Base-by-base conservation (phyloP, 2,329 filamentous ascomycete genomes). In the Fusarium sterilihyphosum region DNA sequence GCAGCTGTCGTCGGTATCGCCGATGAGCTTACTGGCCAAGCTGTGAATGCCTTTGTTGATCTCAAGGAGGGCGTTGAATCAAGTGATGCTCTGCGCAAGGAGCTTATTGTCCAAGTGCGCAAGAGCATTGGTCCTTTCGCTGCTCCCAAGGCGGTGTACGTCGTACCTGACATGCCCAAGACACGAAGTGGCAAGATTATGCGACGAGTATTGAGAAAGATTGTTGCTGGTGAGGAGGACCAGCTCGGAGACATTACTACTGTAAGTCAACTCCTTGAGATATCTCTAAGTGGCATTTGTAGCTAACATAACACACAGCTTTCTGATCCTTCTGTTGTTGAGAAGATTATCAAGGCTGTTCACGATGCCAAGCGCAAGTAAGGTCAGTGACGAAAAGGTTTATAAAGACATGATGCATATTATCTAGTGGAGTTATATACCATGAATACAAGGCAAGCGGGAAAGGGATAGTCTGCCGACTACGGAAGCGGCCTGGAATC, bases 121-220 rank as follows among this genome's bases (percentile, higher is more conserved):
- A 97, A 97, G 89, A 97, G 94, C 76, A 99, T 99, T 81, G 96
- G 96, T 18, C 96, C 96, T 8, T 99, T 99, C 82, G 96, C 96
- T 8, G 95, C 96, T 38, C 96, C 96, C 74, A 99, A 98, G 88
- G 93, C 93, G 26, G 92, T 99, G 73, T 96, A 92, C 82, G 90
- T 97, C 62, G 93, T 99, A 50, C 93, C 95, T 7, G 96, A 99
- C 82, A 89, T 99, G 75, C 96, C 96, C 79, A 98, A 99, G 91
- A 99, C 96, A 43, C 90, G 96, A 78, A 97, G 94, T 78, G 96
- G 96, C 76, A 99, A 99, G 92, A 99, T 99, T 81, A 99, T 99
- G 96, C 91, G 96, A 73, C 92, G 96, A 74, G 97, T 99, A 81
- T 85, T 99, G 86, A 90, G 96, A 79, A 99, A 99, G 94, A 97